Base-by-base conservation (phyloP, 768 basidiomycete genomes). In the Hygrocybe coccinea region DNA sequence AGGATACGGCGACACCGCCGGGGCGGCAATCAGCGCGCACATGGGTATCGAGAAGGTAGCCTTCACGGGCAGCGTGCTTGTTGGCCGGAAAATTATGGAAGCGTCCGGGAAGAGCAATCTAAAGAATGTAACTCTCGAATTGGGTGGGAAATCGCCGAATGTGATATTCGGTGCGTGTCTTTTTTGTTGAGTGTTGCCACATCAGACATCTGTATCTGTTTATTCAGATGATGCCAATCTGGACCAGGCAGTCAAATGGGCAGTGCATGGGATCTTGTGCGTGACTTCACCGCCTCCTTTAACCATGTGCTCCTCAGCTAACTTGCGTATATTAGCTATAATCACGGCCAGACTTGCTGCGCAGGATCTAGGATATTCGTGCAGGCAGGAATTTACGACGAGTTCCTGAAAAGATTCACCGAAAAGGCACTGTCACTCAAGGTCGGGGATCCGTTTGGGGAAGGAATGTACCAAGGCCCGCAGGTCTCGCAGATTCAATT, bases 351-450 rank as follows among this genome's bases (percentile, higher is more conserved):
- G 71, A 73, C 79, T n/a, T 94, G 92, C 72, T 81, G 82, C 60
- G 91, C 91, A 6, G 88, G 91, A 11, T 87, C 90, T 12, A 82
- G 93, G 49, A 85, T 94, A 59, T 93, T 82, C 65, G 88, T 95
- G 10, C 91, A 93, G 60, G 78, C 79, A 51, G 71, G 74, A 5
- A 82, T 93, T 60, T 93, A 93, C 67, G 88, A 92, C 68, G 69
- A 83, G 60, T 94, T 95, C 76, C 69, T 91, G 51, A 66, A 71
- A 48, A 74, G 67, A 52, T 86, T 88, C 68, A 78, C 79, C 1
- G 78, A 70, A 24, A 76, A 79, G 67, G 75, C 85, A 48, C 70
- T 73, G 64, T 54, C 65, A 0, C 71, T 87, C 67, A 81, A 82
- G 67, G 71, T 89, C 52, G 91, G 89, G 19, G 82, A 88, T 62